Evolutionary conservation across 2,329 filamentous ascomycete species (phyloP).

Genomic region (Ceratocystis diversiconidia): DNA sequence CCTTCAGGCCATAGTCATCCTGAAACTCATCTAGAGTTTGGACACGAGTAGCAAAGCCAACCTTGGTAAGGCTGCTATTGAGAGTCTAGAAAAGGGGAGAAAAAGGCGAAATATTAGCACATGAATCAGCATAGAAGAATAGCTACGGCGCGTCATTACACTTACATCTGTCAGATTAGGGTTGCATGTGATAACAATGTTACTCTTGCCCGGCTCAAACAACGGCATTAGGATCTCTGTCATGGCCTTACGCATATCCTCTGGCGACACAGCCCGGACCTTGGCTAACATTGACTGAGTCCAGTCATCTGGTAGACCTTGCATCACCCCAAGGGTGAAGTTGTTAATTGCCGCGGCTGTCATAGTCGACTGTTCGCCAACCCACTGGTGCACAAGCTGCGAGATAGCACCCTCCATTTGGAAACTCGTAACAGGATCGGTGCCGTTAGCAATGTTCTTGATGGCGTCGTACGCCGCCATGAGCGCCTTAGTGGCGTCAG

Average conservation of each 20-base stretch:
- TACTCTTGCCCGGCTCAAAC: slow-evolving; percentile 66
- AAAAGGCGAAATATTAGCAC: slow-evolving; percentile 3
- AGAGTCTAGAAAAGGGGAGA: slow-evolving; percentile 42
- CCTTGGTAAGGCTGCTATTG: slow-evolving; percentile 55
- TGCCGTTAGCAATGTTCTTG: slow-evolving; percentile 57
- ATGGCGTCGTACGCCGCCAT: slow-evolving; percentile 61
- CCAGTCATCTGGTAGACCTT: slow-evolving; percentile 62
- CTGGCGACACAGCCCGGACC: slow-evolving; percentile 59
- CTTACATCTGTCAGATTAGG: slow-evolving; percentile 71
- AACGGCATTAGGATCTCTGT: slow-evolving; percentile 61
- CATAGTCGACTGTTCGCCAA: slow-evolving; percentile 80
- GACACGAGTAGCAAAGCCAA: slow-evolving; percentile 66
- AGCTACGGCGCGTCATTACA: slow-evolving; percentile 19
- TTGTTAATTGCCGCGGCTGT: slow-evolving; percentile 66
- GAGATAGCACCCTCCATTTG: slow-evolving; percentile 84
- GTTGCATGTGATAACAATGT: slow-evolving; percentile 79
- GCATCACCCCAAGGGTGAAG: slow-evolving; percentile 69
- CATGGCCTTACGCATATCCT: slow-evolving; percentile 64
- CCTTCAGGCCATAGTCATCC: slow-evolving; percentile 74
- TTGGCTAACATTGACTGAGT: slow-evolving; percentile 60
- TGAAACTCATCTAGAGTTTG: slow-evolving; percentile 67
- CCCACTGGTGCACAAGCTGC: slow-evolving; percentile 72
- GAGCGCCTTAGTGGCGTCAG: slow-evolving; percentile 78
- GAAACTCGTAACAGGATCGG: slow-evolving; percentile 58
- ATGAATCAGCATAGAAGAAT: slow-evolving; percentile 2